Base-by-base conservation (phyloP, 2,329 filamentous ascomycete species). In the Fusarium nematophilum region DNA sequence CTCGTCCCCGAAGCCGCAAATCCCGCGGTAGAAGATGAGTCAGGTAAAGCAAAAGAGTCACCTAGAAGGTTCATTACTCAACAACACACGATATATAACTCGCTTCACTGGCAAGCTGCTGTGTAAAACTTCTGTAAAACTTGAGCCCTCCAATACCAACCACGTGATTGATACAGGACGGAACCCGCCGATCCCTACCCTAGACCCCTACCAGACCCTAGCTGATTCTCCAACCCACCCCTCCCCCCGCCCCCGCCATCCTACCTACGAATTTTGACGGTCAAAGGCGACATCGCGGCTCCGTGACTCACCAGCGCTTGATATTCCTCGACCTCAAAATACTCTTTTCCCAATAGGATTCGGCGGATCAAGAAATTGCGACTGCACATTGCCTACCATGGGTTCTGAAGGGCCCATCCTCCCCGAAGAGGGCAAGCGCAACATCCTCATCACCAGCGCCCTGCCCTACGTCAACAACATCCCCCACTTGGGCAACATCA, bases 381-480 rank as follows among this genome's bases (percentile, higher is more conserved):
- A 65, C 30, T 18, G 18, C n/a, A 43, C 15, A 52, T 30, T 40
- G 48, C 51, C 54, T 15, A 63, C 21, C 50, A 70, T 70, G 68
- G 68, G 60, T 50, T 62, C 66, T 29, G 59, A 62, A 51, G 54
- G 50, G 39, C 78, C 79, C 60, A 85, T 90, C 59, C 75, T 91
- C 63, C 90, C 90, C 63, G 77, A 86, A 70, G 79, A 86, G 73
- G 90, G 90, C 66, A 89, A 96, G 82, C 85, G 88, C 70, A 98
- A 97, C 76, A 87, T 96, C 68, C 85, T 98, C 60, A 89, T 98
- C 69, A 97, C 94, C 36, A 94, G 90, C 68, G 93, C 93, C n/a
- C 78, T 97, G 40, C 93, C 93, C 34, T 97, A 97, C 70, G 78
- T 83, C 65, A 87, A 89, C 75, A 86, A 89, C 70, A 86, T 90